Conservation (phyloP, 306 rosid species). For the Leucaena leucocephala region DNA sequence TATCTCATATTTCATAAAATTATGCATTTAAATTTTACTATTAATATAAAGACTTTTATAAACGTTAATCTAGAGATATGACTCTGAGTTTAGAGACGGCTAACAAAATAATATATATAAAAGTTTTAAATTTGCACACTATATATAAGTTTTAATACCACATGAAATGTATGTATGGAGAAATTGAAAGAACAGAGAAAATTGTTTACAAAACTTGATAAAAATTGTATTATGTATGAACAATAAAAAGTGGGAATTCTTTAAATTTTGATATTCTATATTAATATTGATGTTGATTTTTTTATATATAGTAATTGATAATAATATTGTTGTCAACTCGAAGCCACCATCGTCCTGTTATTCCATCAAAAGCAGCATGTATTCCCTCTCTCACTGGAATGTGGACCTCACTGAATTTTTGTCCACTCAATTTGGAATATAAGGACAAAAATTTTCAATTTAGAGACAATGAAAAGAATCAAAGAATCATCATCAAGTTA, state of each 20-base stretch:
- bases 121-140: too few species aligned
- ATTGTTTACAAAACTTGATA: neutral
- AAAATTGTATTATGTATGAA: neutral
- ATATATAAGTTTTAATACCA: neutral
- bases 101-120: too few species aligned
- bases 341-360: neutral
- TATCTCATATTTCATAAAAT: too few species aligned
- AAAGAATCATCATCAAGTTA: neutral
- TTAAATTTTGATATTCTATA: neutral
- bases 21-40: too few species aligned
- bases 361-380: neutral
- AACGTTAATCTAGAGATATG: too few species aligned
- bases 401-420: neutral
- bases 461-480: neutral
- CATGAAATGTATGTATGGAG: neutral
- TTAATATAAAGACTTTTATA: too few species aligned
- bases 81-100: too few species aligned
- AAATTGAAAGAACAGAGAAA: too few species aligned
- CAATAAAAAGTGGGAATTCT: neutral
- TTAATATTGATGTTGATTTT: neutral
- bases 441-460: neutral
- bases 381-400: neutral
- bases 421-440: conserved; percentile 3
- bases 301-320: neutral
- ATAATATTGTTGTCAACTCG: neutral